Base-by-base conservation (phyloP, 768 basidiomycete species). In the Mycena galopus region DNA sequence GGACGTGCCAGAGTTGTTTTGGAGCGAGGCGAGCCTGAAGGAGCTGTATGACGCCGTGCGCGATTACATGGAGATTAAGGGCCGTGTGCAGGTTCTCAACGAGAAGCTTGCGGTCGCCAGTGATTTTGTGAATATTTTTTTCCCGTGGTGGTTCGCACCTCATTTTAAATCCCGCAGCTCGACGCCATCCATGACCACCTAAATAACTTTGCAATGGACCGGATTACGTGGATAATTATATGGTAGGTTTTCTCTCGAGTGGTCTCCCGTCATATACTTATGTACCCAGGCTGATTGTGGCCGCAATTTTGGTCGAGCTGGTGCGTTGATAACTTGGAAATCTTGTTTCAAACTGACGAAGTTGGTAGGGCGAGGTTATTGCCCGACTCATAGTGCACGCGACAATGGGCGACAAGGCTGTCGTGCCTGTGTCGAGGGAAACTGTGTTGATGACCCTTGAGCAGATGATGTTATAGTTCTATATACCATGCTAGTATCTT, bases 131-230 rank as follows among this genome's bases (percentile, higher is more conserved):
- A 76, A 94, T 87, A 21, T 33, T 62, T 39, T 42, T 39, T 39
- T n/a, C 4, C n/a, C 21, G 19, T 50, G 12, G n/a, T 47, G 44
- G 33, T 56, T 29, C 29, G 59, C 69, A 64, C 57, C 5, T 65
- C 37, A 59, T 33, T 37, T 44, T 58, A 65, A 60, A 51, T 23
- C 61, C 30, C 66, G n/a, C 71, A 96, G 95, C 86, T 97, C 72
- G 94, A 95, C 75, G 93, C 94, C 53, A 97, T 98, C 74, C 96
- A 98, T 76, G 95, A 97, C 75, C 96, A 97, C 77, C 82, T 98
- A 63, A 97, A 97, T 77, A 93, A 94, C 73, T 90, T 88, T 58
- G 94, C 94, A 14, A 97, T 96, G 93, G 93, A 94, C 69, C 88
- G 95, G 29, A 96, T 97, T 77, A 98, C 96, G 56, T 85, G 82